These are phyloP conservation scores for Phaeosphaeriaceae sp. DNA, from an alignment of 2,329 filamentous ascomycete species.

Conservation along the genomic window DNA sequence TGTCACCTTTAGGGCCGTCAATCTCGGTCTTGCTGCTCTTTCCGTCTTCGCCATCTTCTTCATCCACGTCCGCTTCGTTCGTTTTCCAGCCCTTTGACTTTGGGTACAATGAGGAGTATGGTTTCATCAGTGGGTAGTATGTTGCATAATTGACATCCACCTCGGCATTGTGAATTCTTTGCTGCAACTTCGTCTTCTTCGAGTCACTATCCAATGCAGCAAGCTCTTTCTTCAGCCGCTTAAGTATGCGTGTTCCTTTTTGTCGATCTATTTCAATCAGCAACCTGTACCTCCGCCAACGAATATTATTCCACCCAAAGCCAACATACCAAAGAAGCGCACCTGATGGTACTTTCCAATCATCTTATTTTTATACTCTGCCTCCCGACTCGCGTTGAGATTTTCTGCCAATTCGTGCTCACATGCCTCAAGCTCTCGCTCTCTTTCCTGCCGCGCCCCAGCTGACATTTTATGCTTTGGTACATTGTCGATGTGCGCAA, in stretches of 20 bases:
- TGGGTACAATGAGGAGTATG: constrained; percentile 68
- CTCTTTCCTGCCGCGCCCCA: constrained; percentile 70
- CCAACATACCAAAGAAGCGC: constrained; percentile 74
- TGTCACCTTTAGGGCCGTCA: constrained; percentile 55
- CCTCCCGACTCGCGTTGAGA: constrained; percentile 55
- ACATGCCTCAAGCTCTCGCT: constrained; percentile 73
- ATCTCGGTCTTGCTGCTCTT: constrained; percentile 36
- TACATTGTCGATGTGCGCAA: constrained; percentile 63
- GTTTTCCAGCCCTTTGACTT: constrained; percentile 32
- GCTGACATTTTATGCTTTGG: constrained; percentile 62
- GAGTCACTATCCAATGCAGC: constrained; percentile 56
- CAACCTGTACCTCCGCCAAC: neutral
- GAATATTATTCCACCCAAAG: too few relatives aligned
- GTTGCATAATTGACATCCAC: constrained; percentile 78
- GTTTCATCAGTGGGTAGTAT: constrained; percentile 73
- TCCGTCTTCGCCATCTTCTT: constrained; percentile 31
- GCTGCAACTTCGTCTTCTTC: constrained; percentile 59
- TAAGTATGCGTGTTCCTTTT: constrained; percentile 72
- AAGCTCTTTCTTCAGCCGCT: constrained; percentile 67
- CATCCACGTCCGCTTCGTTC: constrained; percentile 27
- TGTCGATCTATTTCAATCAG: constrained; percentile 64
- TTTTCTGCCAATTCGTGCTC: constrained; percentile 64
- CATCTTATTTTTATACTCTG: constrained; percentile 71
- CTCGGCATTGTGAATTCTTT: constrained; percentile 70
- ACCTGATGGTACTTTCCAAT: constrained; percentile 84